Evolutionary conservation across 176 grass and related monocot species (phyloP), one percentile per base, ranked within the genome.

Genomic region (Saccharum spontaneum): DNA sequence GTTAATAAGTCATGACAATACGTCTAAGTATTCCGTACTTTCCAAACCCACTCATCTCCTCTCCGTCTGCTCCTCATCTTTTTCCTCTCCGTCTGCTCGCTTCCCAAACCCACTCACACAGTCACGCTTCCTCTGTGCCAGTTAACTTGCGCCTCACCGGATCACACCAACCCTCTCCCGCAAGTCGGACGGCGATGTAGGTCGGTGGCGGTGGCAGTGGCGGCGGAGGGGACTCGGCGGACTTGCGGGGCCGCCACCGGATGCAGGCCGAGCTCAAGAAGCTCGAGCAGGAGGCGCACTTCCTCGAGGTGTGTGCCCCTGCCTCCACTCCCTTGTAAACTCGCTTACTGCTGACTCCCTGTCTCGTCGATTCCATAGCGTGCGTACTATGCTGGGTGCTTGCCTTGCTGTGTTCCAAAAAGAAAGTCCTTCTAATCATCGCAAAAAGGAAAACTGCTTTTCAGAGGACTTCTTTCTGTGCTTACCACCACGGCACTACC

Each of bases 191-290:
- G 70, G 70, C 83, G 88, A 90, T 90, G 88, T 84, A 90, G 88
- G 74, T 30, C 14, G 71, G 61, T 20, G 79, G 71, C 30, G 69
- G 26, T 30, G 78, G 39, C 57, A 61, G 66, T 48, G 77, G 73
- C 6, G 66, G 75, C 1, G 75, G 72, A 70, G 77, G 62, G 65
- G 78, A 82, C 37, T 73, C 45, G 20, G 67, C 78, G 37, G 84
- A 86, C 87, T 67, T 82, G 50, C 75, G 87, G 3, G 90, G 90
- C 34, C 80, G 87, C 75, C 90, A 92, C 83, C 90, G 90, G 87
- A 92, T 92, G 87, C 84, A 79, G 80, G 90, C 90, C 37, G 90
- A 89, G 76, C 90, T 92, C 90, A 89, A 89, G 87, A 89, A 89
- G 77, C 87, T 92, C 79, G 90, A 89, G 75, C 87, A 89, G 70